phyloP scores from a whole-genome alignment of 148 eudicot genomes.

The Talinum fruticosum region DNA sequence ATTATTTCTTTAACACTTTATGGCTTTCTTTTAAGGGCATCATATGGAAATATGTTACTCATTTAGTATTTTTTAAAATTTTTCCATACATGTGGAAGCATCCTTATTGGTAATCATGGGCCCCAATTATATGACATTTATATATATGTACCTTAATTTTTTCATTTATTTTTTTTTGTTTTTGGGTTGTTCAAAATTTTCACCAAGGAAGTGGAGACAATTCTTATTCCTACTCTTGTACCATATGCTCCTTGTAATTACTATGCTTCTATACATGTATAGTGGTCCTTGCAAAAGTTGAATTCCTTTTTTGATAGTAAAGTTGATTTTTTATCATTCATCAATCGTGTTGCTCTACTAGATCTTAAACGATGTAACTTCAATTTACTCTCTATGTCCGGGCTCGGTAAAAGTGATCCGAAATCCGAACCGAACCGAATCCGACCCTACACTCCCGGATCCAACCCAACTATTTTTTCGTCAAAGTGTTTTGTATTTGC shows the following conservation, averaged over 20 bases:
- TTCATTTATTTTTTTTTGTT: neutral
- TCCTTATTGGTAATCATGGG: conserved; percentile 33
- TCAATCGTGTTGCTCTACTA: neutral
- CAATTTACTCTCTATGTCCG: neutral
- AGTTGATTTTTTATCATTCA: neutral
- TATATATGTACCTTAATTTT: conserved; percentile 9
- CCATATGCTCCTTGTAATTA: neutral
- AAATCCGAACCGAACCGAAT: too few relatives aligned
- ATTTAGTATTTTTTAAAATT: neutral
- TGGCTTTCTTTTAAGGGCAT: conserved; percentile 23
- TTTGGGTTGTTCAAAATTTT: neutral
- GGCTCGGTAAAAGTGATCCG: too few relatives aligned
- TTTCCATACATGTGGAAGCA: conserved; percentile 18
- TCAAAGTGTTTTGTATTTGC: too few relatives aligned
- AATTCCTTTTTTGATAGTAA: neutral
- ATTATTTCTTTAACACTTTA: conserved; percentile 13
- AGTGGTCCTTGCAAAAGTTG: conserved; percentile 1
- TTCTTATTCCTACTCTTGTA: neutral
- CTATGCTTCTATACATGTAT: neutral
- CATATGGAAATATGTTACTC: neutral
- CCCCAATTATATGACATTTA: conserved; percentile 19
- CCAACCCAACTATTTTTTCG: too few relatives aligned
- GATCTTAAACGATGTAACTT: neutral
- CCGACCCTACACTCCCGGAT: too few relatives aligned
- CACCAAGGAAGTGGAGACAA: conserved; percentile 1